Percentiles rank a stretch among this genome's conserved stretches.
Conservation (phyloP, 176 grass and related monocot genomes). For the Cocos nucifera region DNA sequence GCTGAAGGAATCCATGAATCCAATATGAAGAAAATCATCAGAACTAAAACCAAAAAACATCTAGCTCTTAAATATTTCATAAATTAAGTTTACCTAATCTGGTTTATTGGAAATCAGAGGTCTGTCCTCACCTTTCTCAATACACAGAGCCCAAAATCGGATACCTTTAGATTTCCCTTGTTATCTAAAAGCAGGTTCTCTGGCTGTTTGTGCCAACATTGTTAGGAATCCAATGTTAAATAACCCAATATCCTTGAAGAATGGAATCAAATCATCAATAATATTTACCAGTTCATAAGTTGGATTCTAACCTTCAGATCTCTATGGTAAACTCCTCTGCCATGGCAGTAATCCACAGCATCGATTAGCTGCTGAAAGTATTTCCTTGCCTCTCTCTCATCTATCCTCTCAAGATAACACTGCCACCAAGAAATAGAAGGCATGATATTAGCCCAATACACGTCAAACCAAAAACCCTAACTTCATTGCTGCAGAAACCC, state of each 20-base stretch:
- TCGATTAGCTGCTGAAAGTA: slow-evolving; percentile 82
- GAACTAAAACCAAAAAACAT: too few relatives aligned
- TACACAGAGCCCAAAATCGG: slow-evolving; percentile 61
- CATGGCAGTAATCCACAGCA: slow-evolving; percentile 67
- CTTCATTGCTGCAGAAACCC: slow-evolving; percentile 2
- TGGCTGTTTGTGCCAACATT: slow-evolving; percentile 34
- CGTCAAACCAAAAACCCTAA: not conserved
- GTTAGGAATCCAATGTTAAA: slow-evolving; percentile 11
- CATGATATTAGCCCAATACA: not conserved
- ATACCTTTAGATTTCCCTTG: slow-evolving; percentile 54
- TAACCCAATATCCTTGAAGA: too few relatives aligned
- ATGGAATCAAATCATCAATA: too few relatives aligned
- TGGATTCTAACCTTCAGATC: slow-evolving; percentile 51
- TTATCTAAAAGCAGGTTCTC: slow-evolving; percentile 69
- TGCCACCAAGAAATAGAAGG: slow-evolving; percentile 8
- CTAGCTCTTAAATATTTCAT: too few relatives aligned
- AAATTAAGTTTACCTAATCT: too few relatives aligned
- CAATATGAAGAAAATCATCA: not conserved
- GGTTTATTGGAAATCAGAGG: not conserved
- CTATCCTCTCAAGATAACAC: slow-evolving; percentile 42
- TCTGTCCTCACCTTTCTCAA: slow-evolving; percentile 32
- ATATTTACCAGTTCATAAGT: too few relatives aligned
- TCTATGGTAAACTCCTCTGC: slow-evolving; percentile 57
- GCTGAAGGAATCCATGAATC: slow-evolving; percentile 27
- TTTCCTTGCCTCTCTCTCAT: slow-evolving; percentile 54